Conservation (phyloP, 371 early-diverging fungal species). For the Mortierella sp. region DNA sequence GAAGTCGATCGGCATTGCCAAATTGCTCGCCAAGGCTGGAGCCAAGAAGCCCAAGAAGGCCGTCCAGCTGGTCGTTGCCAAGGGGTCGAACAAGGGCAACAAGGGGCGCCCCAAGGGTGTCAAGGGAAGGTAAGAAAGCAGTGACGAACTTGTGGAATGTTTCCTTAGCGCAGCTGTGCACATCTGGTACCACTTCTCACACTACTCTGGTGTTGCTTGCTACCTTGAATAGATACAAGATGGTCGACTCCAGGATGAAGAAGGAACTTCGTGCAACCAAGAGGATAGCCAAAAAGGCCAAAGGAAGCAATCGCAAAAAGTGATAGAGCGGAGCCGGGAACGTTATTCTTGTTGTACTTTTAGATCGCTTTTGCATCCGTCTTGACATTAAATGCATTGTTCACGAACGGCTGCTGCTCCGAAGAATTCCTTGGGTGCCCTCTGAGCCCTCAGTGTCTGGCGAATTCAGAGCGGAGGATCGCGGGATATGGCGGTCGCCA, state of each 20-base stretch:
- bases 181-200: constrained; percentile 8
- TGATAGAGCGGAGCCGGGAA: too few species aligned
- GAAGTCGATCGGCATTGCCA: constrained; percentile 84
- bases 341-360: constrained; percentile 14
- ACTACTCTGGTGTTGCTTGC: constrained; percentile 3
- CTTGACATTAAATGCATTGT: too few species aligned
- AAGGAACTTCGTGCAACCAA: constrained; percentile 90
- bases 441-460: background rate
- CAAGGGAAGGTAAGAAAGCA: constrained; percentile 82
- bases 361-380: background rate
- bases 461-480: background rate
- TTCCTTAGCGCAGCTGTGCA: too few species aligned
- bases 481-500: background rate
- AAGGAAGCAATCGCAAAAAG: constrained; percentile 56
- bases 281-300: constrained; percentile 72
- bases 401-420: too few species aligned
- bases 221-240: constrained; percentile 60
- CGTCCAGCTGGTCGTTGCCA: constrained; percentile 91
- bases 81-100: constrained; percentile 82
- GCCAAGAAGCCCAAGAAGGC: constrained; percentile 80
- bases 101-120: constrained; percentile 97
- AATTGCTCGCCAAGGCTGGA: constrained; percentile 75
- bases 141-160: background rate
- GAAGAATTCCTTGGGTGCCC: background rate
- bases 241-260: constrained; percentile 96